Base-by-base conservation (phyloP, 768 basidiomycete genomes). In the Leccinum ochraceum region DNA sequence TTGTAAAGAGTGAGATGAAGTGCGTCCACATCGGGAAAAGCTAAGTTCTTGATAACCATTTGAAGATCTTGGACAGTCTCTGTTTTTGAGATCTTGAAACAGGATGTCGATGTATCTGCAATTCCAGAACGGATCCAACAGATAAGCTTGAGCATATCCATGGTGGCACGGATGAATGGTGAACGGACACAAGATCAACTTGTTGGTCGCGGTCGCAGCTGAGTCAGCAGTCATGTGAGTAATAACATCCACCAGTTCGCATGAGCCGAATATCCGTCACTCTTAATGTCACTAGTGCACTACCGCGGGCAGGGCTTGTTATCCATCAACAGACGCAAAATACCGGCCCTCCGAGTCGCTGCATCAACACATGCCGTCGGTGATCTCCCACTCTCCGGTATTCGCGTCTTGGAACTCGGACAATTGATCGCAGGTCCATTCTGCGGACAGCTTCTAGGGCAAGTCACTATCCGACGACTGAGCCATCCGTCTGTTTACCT, bases 351-450 rank as follows among this genome's bases (percentile, higher is more conserved):
- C 36, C 36, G 13, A 48, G 37, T 28, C 24, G 1, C 6, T 49
- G 24, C 58, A 13, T 67, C 63, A 64, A 64, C 66, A 56, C 36
- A 44, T 5, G 62, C 46, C 16, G 50, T 24, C 39, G 57, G 37
- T 50, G 28, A 81, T 14, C 80, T 83, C n/a, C 87, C 87, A 0
- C 77, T 89, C 11, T 76, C 83, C 6, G 86, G 87, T 7, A 73
- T 89, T 37, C 84, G 86, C 9, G 83, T 89, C 7, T 74, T 89
- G 7, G 88, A 90, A 65, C 75, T 90, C 44, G 88, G 88, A 0
- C 87, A 90, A 62, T 76, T 89, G 20, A 86, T 89, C 60, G 87
- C 88, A 1, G 88, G 88, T 10, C 87, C 88, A 1, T 89, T 89
- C 71, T 86, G 85, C 24, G 87, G 87, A 1, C 88, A 90, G 57